Evolutionary conservation across 108 stramenopile genomes (phyloP).

Genomic region (Chaetoceros muelleri): DNA sequence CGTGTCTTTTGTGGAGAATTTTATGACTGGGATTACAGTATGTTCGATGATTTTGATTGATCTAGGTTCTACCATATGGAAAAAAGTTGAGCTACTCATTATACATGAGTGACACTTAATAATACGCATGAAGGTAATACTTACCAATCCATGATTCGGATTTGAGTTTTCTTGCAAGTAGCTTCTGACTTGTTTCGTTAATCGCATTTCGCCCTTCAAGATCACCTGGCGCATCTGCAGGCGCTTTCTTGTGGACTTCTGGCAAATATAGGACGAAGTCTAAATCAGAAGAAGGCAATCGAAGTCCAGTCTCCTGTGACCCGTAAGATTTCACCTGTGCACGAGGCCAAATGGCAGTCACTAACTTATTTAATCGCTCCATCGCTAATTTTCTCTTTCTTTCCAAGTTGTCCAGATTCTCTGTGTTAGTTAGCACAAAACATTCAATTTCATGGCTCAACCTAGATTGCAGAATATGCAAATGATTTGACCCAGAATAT

Average conservation of each 20-base stretch:
- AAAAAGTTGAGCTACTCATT: background rate
- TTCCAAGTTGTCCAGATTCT: slow-evolving; percentile 45
- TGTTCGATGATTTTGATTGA: slow-evolving; percentile 77
- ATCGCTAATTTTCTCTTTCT: slow-evolving; percentile 31
- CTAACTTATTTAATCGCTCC: slow-evolving; percentile 49
- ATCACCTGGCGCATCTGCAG: slow-evolving; percentile 82
- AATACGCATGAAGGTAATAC: no score
- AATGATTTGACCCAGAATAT: slow-evolving; percentile 15
- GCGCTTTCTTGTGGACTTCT: slow-evolving; percentile 83
- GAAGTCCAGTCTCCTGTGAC: slow-evolving; percentile 77
- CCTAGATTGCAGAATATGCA: slow-evolving; percentile 52
- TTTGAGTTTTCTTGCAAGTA: slow-evolving; percentile 81
- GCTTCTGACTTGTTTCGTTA: slow-evolving; percentile 84
- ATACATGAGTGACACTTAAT: background rate
- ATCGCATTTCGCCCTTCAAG: slow-evolving; percentile 93
- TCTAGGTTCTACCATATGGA: slow-evolving; percentile 28
- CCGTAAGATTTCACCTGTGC: slow-evolving; percentile 81
- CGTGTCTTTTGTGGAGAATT: slow-evolving; percentile 76
- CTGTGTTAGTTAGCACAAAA: slow-evolving; percentile 31
- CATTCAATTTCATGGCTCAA: slow-evolving; percentile 49
- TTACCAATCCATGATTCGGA: slow-evolving; percentile 73
- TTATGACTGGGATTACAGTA: slow-evolving; percentile 74
- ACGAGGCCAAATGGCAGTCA: slow-evolving; percentile 69
- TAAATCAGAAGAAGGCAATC: slow-evolving; percentile 81
- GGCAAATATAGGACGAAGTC: slow-evolving; percentile 92